Conservation (phyloP, 148 eudicot species). For the Silene uniflora region DNA sequence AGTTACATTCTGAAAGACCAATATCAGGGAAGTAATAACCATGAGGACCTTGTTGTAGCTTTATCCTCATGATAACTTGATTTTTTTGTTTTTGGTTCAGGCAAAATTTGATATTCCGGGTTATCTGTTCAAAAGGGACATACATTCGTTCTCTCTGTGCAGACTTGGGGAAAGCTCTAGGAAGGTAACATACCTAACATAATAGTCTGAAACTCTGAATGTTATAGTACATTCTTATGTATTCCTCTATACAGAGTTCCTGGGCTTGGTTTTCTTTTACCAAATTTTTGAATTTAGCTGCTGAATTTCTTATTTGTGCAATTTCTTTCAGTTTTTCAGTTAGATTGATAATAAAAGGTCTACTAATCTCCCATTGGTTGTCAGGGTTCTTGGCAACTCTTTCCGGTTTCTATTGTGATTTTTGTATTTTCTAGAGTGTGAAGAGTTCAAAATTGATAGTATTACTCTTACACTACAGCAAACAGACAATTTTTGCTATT, state of each 20-base stretch:
- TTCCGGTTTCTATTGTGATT: background rate
- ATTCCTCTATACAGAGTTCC: background rate
- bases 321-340: background rate
- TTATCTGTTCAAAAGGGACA: conserved; percentile 93
- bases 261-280: background rate
- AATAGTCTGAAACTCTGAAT: background rate
- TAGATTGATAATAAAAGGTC: background rate
- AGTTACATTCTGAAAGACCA: background rate
- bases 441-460: background rate
- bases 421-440: background rate
- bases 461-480: background rate
- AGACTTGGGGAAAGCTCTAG: conserved; percentile 85
- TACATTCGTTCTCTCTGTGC: conserved; percentile 94
- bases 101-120: conserved; percentile 88
- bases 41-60: background rate
- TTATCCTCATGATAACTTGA: background rate
- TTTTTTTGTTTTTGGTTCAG: conserved; percentile 34
- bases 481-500: background rate
- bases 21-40: background rate
- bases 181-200: conserved; percentile 48
- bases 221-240: background rate
- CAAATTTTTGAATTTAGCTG: background rate
- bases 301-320: background rate
- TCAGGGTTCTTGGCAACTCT: background rate
- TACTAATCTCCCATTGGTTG: background rate